Percentiles rank a stretch among this genome's conserved stretches.
phyloP scores from a whole-genome alignment of 805 yeast species.

The Monosporozyma yasuniensis region DNA sequence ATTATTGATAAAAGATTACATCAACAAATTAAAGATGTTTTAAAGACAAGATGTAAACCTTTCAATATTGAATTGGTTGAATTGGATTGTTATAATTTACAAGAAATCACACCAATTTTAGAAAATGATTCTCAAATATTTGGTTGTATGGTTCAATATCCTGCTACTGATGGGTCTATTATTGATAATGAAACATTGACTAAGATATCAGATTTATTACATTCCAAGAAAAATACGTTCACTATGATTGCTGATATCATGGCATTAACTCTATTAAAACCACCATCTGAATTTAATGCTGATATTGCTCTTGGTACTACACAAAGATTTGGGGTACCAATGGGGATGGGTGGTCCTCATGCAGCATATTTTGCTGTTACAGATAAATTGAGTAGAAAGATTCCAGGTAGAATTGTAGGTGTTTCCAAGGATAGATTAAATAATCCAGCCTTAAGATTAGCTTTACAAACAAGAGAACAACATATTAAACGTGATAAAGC shows the following conservation, averaged over 20 bases:
- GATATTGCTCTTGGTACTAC: conserved; percentile 89
- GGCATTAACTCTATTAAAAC: conserved; percentile 75
- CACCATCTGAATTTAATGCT: conserved; percentile 82
- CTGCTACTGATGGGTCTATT: conserved; percentile 74
- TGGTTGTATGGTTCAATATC: conserved; percentile 87
- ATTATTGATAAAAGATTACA: conserved; percentile 71
- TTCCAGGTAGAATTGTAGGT: conserved; percentile 95
- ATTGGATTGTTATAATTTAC: conserved; percentile 40
- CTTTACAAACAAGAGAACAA: conserved; percentile 96
- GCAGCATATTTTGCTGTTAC: conserved; percentile 93
- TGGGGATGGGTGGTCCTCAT: conserved; percentile 98
- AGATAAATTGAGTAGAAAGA: conserved; percentile 74
- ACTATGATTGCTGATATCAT: conserved; percentile 87
- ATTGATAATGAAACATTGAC: conserved; percentile 40
- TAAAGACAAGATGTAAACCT: conserved; percentile 70
- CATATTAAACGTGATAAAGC: conserved; percentile 97
- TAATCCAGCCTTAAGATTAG: conserved; percentile 79
- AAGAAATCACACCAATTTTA: conserved; percentile 31
- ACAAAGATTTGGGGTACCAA: conserved; percentile 95
- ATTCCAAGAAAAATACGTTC: conserved; percentile 61
- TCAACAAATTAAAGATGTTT: conserved; percentile 77
- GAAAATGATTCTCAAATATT: conserved; percentile 39
- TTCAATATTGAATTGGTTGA: conserved; percentile 55
- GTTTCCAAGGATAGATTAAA: conserved; percentile 87
- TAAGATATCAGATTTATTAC: conserved; percentile 55